phyloP scores from a whole-genome alignment of 768 basidiomycete genomes.

The Macrocybe gigantea region DNA sequence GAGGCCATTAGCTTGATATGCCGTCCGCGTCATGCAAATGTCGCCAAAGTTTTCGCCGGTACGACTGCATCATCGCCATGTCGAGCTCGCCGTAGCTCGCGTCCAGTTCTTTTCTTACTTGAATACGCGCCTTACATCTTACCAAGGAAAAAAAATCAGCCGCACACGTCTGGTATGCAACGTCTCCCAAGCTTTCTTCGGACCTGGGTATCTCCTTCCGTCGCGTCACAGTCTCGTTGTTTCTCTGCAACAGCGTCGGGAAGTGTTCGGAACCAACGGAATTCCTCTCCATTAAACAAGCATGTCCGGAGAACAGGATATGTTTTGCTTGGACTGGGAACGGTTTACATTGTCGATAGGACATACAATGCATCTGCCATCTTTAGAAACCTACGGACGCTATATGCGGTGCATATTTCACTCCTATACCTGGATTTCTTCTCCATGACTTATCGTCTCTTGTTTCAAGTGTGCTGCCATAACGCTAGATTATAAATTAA shows the following conservation, averaged over 20 bases:
- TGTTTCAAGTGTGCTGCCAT: conserved; percentile 57
- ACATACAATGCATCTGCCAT: conserved; percentile 55
- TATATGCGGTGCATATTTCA: conserved; percentile 36
- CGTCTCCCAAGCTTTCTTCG: no score
- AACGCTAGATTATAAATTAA: conserved; percentile 80
- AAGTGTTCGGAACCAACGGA: background rate
- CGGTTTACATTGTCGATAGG: conserved; percentile 40
- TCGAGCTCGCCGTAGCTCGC: no score
- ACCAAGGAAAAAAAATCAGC: no score
- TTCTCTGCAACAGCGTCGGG: background rate
- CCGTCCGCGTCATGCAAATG: no score
- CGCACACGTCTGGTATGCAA: no score
- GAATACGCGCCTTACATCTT: no score
- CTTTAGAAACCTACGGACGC: conserved; percentile 45
- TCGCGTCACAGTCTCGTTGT: background rate
- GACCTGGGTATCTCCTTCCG: background rate
- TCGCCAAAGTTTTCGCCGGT: no score
- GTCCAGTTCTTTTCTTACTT: no score
- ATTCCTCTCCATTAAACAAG: conserved; percentile 3
- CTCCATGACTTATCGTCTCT: background rate
- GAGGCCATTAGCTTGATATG: no score
- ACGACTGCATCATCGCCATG: no score
- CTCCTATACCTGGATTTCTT: background rate
- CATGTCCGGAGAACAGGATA: conserved; percentile 29
- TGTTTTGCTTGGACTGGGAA: conserved; percentile 31